Base-by-base conservation (phyloP, 163 green algal genomes). In the Scenedesmus sp. region DNA sequence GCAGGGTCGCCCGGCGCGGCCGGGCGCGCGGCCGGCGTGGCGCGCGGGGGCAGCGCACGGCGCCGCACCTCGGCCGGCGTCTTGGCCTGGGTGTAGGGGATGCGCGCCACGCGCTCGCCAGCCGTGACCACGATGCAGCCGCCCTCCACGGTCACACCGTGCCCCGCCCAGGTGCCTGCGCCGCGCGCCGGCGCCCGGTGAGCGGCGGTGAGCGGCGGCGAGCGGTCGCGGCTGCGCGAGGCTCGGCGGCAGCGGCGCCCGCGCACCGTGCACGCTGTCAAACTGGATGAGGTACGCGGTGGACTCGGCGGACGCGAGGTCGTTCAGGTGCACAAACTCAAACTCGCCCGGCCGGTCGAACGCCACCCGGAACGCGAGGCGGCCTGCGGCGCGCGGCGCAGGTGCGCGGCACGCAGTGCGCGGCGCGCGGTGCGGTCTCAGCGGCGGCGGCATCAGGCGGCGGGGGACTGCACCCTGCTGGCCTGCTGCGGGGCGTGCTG, bases 221-320 rank as follows among this genome's bases (percentile, higher is more conserved):
- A n/a, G n/a, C n/a, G n/a, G n/a, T n/a, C n/a, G n/a, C n/a, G n/a
- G n/a, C n/a, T n/a, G n/a, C n/a, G n/a, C n/a, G n/a, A n/a, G n/a
- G n/a, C n/a, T n/a, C n/a, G n/a, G n/a, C n/a, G n/a, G n/a, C n/a
- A n/a, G n/a, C n/a, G 39, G 39, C 39, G 39, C 39, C 39, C 39
- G 39, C 39, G 24, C 57, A 87, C 89, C 92, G 66, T 95, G 92
- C 13, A 95, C 89, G 2, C 64, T 88, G 84, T 97, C 92, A 57
- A 88, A 97, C 79, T 97, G 93, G 28, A 95, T 74, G 1, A 97
- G 78, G 85, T 97, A 96, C 4, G 93, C 91, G 15, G 84, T 83
- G 13, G 48, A 85, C 67, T 96, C 88, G 0, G 89, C 80, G 0
- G 81, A 73, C 1, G 85, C 85, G 28, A 90, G 81, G 56, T 97